Conservation (phyloP, 208 protist species). For the Wallacemonas sp. region DNA sequence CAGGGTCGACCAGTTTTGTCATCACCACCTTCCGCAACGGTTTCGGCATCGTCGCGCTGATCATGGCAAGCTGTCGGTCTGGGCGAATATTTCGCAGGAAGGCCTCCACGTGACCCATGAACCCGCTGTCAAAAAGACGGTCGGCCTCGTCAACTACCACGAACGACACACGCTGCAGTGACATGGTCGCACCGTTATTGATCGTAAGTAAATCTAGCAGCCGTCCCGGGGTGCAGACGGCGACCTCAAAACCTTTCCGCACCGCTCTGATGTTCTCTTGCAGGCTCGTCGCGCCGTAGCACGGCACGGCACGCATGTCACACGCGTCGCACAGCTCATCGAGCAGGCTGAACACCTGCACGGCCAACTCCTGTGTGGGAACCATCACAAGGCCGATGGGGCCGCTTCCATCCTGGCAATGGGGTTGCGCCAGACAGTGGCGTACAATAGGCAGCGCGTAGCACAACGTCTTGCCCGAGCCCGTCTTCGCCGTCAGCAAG, state of each 20-base stretch:
- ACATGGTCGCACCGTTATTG: conserved; percentile 63
- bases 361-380: conserved; percentile 93
- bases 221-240: conserved; percentile 84
- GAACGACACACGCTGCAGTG: conserved; percentile 69
- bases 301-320: conserved; percentile 52
- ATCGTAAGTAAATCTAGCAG: conserved; percentile 89
- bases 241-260: conserved; percentile 70
- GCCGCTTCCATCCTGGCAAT: conserved; percentile 72
- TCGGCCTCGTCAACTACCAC: conserved; percentile 95
- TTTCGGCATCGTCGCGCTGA: conserved; percentile 92
- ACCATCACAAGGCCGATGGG: conserved; percentile 91
- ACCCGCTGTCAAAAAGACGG: conserved; percentile 94
- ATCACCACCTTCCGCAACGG: conserved; percentile 77
- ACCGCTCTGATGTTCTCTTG: conserved; percentile 73
- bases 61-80: conserved; percentile 86
- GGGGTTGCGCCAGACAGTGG: conserved; percentile 84
- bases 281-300: conserved; percentile 77
- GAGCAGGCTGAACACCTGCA: conserved; percentile 83
- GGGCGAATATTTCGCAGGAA: conserved; percentile 90
- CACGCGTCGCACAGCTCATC: conserved; percentile 60
- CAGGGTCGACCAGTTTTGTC: conserved; percentile 64
- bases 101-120: conserved; percentile 90
- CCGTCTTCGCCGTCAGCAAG: conserved; percentile 92
- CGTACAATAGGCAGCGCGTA: conserved; percentile 92
- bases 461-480: conserved; percentile 93